phyloP scores from a whole-genome alignment of 2,329 filamentous ascomycete species.

The Pseudopithomyces maydicus region DNA sequence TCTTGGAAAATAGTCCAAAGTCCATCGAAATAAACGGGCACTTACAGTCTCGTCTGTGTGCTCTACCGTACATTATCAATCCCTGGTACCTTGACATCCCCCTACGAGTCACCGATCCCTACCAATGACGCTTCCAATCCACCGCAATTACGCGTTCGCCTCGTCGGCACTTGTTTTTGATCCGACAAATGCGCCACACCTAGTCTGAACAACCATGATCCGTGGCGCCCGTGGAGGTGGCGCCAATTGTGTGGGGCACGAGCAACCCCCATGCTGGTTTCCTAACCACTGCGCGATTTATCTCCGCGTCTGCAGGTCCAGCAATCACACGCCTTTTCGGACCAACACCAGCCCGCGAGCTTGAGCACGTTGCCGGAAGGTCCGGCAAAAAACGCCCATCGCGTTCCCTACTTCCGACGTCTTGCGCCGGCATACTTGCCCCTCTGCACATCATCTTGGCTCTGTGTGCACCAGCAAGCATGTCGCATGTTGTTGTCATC shows the following conservation, averaged over 20 bases:
- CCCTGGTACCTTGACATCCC: too few relatives aligned
- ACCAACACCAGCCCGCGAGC: neutral
- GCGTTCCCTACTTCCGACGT: neutral
- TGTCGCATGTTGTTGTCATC: too few relatives aligned
- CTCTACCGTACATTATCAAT: too few relatives aligned
- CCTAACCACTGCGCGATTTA: neutral
- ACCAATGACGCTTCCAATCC: too few relatives aligned
- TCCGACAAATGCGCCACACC: neutral
- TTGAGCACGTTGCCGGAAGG: neutral
- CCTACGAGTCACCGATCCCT: too few relatives aligned
- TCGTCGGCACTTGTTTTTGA: neutral
- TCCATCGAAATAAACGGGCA: too few relatives aligned
- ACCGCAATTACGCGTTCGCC: too few relatives aligned
- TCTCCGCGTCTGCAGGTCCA: neutral
- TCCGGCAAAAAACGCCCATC: neutral
- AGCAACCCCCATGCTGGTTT: neutral
- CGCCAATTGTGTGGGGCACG: neutral
- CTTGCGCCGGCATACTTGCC: neutral
- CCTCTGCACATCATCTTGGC: neutral
- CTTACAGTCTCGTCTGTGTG: too few relatives aligned
- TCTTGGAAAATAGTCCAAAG: too few relatives aligned
- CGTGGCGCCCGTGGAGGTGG: slow-evolving; percentile 3
- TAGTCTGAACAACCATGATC: neutral
- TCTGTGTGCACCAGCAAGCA: neutral
- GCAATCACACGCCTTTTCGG: neutral